These are phyloP conservation scores for Hymenochaete sp. DNA, from an alignment of 1,284 basidiomycete species.

Conservation along the genomic window DNA sequence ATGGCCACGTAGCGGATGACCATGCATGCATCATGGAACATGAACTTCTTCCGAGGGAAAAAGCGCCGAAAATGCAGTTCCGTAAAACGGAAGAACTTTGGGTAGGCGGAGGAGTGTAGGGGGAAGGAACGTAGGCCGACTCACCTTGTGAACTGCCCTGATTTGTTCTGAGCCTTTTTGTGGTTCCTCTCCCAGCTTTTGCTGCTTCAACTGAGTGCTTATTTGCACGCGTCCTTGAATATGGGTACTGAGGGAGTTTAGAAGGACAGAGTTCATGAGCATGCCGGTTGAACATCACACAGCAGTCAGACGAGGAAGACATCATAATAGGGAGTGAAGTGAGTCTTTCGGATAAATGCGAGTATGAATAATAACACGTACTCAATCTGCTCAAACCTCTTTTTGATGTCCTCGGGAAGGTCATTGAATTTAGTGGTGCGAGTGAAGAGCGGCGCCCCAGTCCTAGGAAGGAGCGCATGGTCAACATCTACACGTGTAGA, in stretches of 20 bases:
- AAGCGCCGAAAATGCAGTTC: neutral
- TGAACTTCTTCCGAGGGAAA: neutral
- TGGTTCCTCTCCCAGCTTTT: conserved; percentile 67
- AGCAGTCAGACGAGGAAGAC: conserved; percentile 2
- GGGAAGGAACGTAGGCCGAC: conserved; percentile 15
- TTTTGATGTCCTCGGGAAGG: conserved; percentile 61
- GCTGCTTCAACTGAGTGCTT: conserved; percentile 65
- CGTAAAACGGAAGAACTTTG: no score
- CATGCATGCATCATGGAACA: no score
- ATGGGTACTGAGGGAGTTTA: conserved; percentile 40
- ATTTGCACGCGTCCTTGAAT: conserved; percentile 74
- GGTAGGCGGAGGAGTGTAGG: neutral
- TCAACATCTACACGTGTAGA: neutral
- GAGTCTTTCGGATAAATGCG: neutral
- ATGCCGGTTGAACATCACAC: neutral
- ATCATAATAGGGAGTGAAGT: neutral
- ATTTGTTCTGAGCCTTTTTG: conserved; percentile 63
- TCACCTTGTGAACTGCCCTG: conserved; percentile 55
- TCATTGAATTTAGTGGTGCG: conserved; percentile 81
- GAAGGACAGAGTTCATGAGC: neutral
- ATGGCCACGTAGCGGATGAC: no score
- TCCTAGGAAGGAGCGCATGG: neutral
- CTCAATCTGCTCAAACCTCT: conserved; percentile 64
- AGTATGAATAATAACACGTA: conserved; percentile 26
- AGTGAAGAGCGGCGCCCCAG: conserved; percentile 42